phyloP scores from a whole-genome alignment of 371 early-diverging fungal species.

The Dichotomocladium elegans region DNA sequence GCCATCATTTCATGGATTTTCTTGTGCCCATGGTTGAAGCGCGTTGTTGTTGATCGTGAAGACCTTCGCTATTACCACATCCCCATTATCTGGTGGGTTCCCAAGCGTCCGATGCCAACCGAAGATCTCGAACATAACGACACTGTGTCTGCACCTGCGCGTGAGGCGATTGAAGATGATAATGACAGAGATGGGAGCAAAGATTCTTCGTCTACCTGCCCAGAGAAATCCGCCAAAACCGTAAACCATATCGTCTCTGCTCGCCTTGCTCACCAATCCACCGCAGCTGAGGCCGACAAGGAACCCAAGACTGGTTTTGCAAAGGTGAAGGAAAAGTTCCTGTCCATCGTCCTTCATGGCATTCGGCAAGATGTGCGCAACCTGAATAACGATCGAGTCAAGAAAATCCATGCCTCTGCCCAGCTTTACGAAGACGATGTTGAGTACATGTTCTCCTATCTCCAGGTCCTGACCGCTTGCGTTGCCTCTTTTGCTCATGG shows the following conservation, averaged over 20 bases:
- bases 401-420: constrained; percentile 58
- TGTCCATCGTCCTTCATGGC: constrained; percentile 32
- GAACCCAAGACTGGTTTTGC: not conserved
- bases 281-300: not conserved
- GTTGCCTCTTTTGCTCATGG: constrained; percentile 90
- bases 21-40: constrained; percentile 60
- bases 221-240: constrained; percentile 1
- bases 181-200: not conserved
- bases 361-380: constrained; percentile 60
- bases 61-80: constrained; percentile 69
- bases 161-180: constrained; percentile 1
- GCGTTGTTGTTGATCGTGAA: constrained; percentile 64
- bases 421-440: constrained; percentile 73
- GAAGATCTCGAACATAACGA: constrained; percentile 9
- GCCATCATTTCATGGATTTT: constrained; percentile 57
- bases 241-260: not conserved
- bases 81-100: constrained; percentile 47
- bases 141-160: not conserved
- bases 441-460: constrained; percentile 79
- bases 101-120: constrained; percentile 34
- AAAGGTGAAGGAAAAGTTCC: constrained; percentile 10
- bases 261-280: too few relatives aligned
- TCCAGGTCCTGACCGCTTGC: constrained; percentile 84
- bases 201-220: not conserved
- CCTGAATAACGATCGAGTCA: constrained; percentile 41